phyloP scores from a whole-genome alignment of 345 rosid genomes.

The Syzygium jambos region DNA sequence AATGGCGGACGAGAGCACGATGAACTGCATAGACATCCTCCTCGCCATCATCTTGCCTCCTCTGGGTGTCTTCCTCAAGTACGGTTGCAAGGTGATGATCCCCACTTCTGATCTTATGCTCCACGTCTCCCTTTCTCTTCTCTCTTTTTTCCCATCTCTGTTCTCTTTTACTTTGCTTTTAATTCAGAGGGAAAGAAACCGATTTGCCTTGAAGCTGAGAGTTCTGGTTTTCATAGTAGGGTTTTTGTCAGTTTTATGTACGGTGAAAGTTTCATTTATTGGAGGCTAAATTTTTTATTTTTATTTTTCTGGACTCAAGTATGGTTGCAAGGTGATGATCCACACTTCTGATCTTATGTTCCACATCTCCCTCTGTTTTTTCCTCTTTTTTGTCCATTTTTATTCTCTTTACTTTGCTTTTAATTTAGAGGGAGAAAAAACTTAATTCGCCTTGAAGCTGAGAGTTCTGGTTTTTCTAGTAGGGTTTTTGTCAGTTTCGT shows the following conservation, averaged over 20 bases:
- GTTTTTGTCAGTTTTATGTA: too few relatives aligned
- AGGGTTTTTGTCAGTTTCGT: too few relatives aligned
- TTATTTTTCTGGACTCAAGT: too few relatives aligned
- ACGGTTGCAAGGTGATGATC: constrained; percentile 44
- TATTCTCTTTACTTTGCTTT: not conserved
- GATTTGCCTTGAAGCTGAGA: not conserved
- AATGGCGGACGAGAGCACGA: constrained; percentile 35
- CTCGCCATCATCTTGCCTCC: constrained; percentile 86
- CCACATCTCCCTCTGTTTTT: not conserved
- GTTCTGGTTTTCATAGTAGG: not conserved
- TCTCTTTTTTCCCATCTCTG: too few relatives aligned
- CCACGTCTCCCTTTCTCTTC: not conserved
- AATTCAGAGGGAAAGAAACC: not conserved
- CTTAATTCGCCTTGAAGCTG: not conserved
- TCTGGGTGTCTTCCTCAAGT: constrained; percentile 89
- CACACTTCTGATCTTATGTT: not conserved
- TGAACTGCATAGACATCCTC: constrained; percentile 65
- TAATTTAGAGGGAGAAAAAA: not conserved
- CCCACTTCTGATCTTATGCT: not conserved
- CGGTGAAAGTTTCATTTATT: too few relatives aligned
- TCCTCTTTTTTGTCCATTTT: too few relatives aligned
- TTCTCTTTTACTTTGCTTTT: not conserved
- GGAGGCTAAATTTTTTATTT: too few relatives aligned
- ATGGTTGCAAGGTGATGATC: too few relatives aligned
- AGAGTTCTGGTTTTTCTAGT: not conserved